phyloP scores from a whole-genome alignment of 2,329 filamentous ascomycete species.

The Sporothrix sp. region DNA sequence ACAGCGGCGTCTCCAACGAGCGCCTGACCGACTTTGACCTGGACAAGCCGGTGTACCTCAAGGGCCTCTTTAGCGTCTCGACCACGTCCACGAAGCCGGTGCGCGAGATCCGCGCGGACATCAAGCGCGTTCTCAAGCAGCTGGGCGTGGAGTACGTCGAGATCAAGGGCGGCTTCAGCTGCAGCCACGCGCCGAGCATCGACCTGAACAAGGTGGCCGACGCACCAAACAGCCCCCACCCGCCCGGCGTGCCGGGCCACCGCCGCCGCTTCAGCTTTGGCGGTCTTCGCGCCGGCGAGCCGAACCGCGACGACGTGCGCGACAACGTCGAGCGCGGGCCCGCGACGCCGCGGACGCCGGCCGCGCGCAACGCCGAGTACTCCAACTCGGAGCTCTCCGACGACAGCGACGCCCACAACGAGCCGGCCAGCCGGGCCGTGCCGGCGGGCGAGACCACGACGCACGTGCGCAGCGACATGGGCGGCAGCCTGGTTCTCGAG shows the following conservation, averaged over 20 bases:
- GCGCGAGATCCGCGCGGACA: slow-evolving; percentile 73
- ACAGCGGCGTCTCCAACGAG: slow-evolving; percentile 51
- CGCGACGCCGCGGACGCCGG: slow-evolving; percentile 39
- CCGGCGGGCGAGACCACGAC: slow-evolving; percentile 80
- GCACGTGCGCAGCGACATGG: slow-evolving; percentile 82
- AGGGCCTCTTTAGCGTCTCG: slow-evolving; percentile 92
- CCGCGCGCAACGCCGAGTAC: slow-evolving; percentile 52
- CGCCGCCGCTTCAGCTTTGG: slow-evolving; percentile 77
- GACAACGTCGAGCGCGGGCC: slow-evolving; percentile 45
- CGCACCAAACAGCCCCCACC: slow-evolving; percentile 47
- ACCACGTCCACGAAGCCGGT: slow-evolving; percentile 92
- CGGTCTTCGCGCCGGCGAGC: slow-evolving; percentile 49
- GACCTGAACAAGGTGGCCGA: slow-evolving; percentile 68
- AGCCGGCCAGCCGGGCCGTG: slow-evolving; percentile 28
- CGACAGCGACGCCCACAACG: slow-evolving; percentile 53
- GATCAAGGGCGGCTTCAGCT: slow-evolving; percentile 89
- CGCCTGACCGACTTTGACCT: slow-evolving; percentile 61
- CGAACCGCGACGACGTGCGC: slow-evolving; percentile 51
- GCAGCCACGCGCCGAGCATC: slow-evolving; percentile 80
- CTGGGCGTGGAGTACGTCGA: slow-evolving; percentile 86
- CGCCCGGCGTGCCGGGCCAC: slow-evolving; percentile 43
- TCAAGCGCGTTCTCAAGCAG: slow-evolving; percentile 80
- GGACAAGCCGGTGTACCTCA: slow-evolving; percentile 89
- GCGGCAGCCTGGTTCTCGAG: slow-evolving; percentile 70
- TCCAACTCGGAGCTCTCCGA: slow-evolving; percentile 82